Evolutionary conservation across 768 basidiomycete species (phyloP), one percentile per base, ranked within the genome.

Genomic region (Melanogaster broomeanus): DNA sequence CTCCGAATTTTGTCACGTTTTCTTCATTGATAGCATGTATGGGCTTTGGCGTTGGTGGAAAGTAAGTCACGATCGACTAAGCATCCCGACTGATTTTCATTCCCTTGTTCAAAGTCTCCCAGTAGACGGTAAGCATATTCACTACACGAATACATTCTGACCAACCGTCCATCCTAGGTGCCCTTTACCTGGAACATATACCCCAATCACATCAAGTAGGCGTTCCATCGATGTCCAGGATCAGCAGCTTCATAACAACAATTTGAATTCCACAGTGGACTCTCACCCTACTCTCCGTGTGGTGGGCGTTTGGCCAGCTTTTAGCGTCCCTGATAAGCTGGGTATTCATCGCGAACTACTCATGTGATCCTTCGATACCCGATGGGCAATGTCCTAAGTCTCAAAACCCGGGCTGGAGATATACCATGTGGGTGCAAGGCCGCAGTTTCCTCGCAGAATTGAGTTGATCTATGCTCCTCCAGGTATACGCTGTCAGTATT

Each of bases 391-490:
- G 83, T 56, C 60, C 70, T 3, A 74, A 74, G 51, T 69, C 66
- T 0, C 66, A 74, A 54, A 85, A 84, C 55, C 81, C 79, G 75
- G 83, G 83, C 11, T 85, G 83, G 83, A 70, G 83, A 63, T 83
- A 82, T 61, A 74, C 75, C 19, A 65, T 78, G 73, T 80, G 64
- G 2, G 61, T 57, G 11, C 18, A 27, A 52, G 9, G 4, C 0
- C 31, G 28, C 22, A 16, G 18, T 30, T 2, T 22, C 9, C 4
- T 16, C 35, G 33, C 34, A 41, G 47, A n/a, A 18, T 34, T 31
- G 4, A 22, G 38, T 27, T 37, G 16, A 28, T 16, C 57, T 28
- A 59, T 31, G 5, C 2, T 16, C 16, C 41, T 39, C 24, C 50
- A 77, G 76, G 38, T 72, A 70, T 56, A 72, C 69, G n/a, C 61